A percentile compares a stretch with the other conserved stretches of the same genome.
Conservation (phyloP, 495 filamentous ascomycete genomes). For the Talaromyces thailandensis region DNA sequence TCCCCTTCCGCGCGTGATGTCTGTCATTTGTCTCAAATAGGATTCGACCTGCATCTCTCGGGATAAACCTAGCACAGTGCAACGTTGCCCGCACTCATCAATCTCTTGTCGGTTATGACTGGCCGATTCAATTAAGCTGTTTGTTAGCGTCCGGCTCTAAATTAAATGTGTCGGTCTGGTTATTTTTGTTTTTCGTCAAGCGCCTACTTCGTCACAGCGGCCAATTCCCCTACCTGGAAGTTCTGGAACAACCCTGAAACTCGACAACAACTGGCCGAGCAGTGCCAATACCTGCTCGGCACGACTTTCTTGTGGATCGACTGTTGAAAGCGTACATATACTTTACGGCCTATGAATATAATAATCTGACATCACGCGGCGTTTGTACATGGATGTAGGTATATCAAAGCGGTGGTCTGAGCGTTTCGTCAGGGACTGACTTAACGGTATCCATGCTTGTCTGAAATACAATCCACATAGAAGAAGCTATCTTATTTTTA, state of each 20-base stretch:
- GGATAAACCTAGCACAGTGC: not conserved
- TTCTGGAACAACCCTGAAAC: not conserved
- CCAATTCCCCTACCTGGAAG: not conserved
- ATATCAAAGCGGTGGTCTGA: not conserved
- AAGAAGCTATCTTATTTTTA: not conserved
- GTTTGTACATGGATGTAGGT: not conserved
- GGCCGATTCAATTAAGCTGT: not conserved
- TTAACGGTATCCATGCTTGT: not conserved
- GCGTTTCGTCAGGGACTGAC: not conserved
- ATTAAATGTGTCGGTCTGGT: not conserved
- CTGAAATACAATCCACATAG: not conserved
- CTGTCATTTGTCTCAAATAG: not conserved
- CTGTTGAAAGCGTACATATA: not conserved
- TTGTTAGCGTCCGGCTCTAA: not conserved
- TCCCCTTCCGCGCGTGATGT: not conserved
- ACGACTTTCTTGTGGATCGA: not conserved
- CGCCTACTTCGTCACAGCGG: not conserved
- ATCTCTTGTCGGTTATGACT: not conserved
- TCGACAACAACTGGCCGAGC: not conserved
- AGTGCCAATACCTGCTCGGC: not conserved
- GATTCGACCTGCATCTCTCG: not conserved
- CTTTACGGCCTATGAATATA: not conserved
- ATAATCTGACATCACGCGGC: not conserved
- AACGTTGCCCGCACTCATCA: not conserved
- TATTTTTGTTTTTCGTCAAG: not conserved